Percentiles rank a stretch among this genome's conserved stretches.
phyloP scores from a whole-genome alignment of 495 filamentous ascomycete species.

The Talaromyces liani region DNA sequence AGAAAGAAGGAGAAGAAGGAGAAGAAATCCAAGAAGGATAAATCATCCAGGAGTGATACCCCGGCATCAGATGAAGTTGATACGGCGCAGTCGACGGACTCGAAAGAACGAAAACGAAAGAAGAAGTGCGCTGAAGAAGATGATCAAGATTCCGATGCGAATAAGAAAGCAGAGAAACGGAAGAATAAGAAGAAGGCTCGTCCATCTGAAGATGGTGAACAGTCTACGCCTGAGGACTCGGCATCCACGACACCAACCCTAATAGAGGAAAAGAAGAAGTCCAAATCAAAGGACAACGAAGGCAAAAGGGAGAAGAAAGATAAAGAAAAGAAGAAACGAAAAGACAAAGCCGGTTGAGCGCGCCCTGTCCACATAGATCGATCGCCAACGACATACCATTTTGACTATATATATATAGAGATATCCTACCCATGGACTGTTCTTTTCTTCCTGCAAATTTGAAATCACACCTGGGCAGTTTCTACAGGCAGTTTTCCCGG shows the following conservation, averaged over 20 bases:
- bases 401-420: not conserved
- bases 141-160: not conserved
- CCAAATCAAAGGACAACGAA: slow-evolving; percentile 18
- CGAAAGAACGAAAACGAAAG: slow-evolving; percentile 12
- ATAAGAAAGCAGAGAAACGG: not conserved
- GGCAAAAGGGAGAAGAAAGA: slow-evolving; percentile 13
- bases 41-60: slow-evolving; percentile 7
- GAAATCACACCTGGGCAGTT: slow-evolving; percentile 18
- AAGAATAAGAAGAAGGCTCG: slow-evolving; percentile 3
- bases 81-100: slow-evolving; percentile 18
- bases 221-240: not conserved
- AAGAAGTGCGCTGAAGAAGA: slow-evolving; percentile 14
- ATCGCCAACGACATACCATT: too few relatives aligned
- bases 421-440: not conserved
- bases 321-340: not conserved
- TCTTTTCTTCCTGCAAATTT: slow-evolving; percentile 14
- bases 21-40: slow-evolving; percentile 26
- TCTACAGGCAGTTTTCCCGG: slow-evolving; percentile 58
- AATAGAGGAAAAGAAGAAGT: slow-evolving; percentile 14
- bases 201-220: not conserved
- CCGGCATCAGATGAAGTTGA: slow-evolving; percentile 8
- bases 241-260: not conserved
- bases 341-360: not conserved
- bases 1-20: slow-evolving; percentile 25
- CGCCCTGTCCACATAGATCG: not conserved